These are phyloP conservation scores for Collybia sp. DNA, from an alignment of 768 basidiomycete species.

Conservation along the genomic window DNA sequence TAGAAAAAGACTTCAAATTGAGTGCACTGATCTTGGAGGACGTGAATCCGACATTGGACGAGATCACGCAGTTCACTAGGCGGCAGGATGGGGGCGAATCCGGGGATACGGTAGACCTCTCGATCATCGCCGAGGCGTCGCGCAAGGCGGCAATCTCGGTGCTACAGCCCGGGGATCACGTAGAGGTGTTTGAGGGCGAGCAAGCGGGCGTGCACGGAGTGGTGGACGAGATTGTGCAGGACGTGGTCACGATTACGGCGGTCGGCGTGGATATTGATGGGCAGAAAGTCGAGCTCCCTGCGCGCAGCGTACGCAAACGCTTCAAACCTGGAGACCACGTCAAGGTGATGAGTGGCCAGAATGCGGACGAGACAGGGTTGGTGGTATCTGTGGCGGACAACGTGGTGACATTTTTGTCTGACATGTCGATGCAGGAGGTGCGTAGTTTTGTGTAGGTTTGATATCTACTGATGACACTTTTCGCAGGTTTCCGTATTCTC, in stretches of 20 bases:
- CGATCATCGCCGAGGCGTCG: slow-evolving; percentile 89
- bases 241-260: slow-evolving; percentile 82
- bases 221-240: slow-evolving; percentile 84
- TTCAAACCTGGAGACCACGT: slow-evolving; percentile 99
- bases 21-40: slow-evolving; percentile 77
- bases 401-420: slow-evolving; percentile 93
- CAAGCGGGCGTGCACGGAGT: slow-evolving; percentile 90
- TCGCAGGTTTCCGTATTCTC: slow-evolving; percentile 91
- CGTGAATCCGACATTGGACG: slow-evolving; percentile 93
- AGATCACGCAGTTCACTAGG: slow-evolving; percentile 87
- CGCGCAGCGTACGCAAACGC: slow-evolving; percentile 85
- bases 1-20: slow-evolving; percentile 93
- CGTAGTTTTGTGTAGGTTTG: slow-evolving; percentile 5
- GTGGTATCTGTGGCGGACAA: slow-evolving; percentile 90
- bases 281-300: slow-evolving; percentile 81
- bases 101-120: slow-evolving; percentile 76
- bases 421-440: slow-evolving; percentile 95
- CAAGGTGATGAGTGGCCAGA: slow-evolving; percentile 95
- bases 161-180: slow-evolving; percentile 95
- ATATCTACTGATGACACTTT: slow-evolving; percentile 2
- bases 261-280: slow-evolving; percentile 81
- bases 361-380: slow-evolving; percentile 92
- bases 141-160: slow-evolving; percentile 88
- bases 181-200: slow-evolving; percentile 97
- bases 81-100: slow-evolving; percentile 66